A percentile compares a stretch with the other conserved stretches of the same genome.
Evolutionary conservation across 768 basidiomycete species (phyloP).

Genomic region (Scleroderma bovista): DNA sequence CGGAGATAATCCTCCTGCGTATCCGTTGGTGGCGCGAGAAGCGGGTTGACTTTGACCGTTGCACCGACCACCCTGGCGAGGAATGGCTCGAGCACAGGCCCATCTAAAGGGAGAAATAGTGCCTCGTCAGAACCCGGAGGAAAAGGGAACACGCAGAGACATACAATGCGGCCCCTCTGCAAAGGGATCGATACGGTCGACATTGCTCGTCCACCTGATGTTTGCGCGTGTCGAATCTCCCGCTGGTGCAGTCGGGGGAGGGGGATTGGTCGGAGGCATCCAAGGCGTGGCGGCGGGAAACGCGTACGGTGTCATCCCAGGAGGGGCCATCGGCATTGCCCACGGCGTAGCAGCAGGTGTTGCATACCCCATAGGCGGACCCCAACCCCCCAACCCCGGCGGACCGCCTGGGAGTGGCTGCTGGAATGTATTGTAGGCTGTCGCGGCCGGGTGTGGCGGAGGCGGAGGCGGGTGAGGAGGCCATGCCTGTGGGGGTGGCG

Average conservation of each 20-base stretch:
- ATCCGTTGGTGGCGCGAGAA: conserved; percentile 45
- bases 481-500: conserved; percentile 16
- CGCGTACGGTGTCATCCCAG: conserved; percentile 15
- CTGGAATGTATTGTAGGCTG: conserved; percentile 24
- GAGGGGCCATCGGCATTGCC: conserved; percentile 15
- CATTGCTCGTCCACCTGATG: conserved; percentile 25
- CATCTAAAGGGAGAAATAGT: conserved; percentile 37
- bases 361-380: not conserved
- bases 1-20: conserved; percentile 46
- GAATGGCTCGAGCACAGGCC: conserved; percentile 65
- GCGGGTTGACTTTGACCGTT: conserved; percentile 50
- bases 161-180: conserved; percentile 39
- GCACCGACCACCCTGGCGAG: conserved; percentile 46
- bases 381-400: conserved; percentile 21
- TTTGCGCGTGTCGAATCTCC: conserved; percentile 22
- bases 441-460: conserved; percentile 10
- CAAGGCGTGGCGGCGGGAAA: conserved; percentile 1
- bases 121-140: conserved; percentile 6
- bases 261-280: conserved; percentile 15
- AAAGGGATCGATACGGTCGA: conserved; percentile 32
- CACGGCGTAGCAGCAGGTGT: conserved; percentile 3
- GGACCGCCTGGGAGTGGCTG: conserved; percentile 28
- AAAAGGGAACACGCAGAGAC: conserved; percentile 10
- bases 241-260: conserved; percentile 13
- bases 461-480: too few relatives aligned